Conservation (phyloP, 768 basidiomycete genomes). For the Asterophora parasitica region DNA sequence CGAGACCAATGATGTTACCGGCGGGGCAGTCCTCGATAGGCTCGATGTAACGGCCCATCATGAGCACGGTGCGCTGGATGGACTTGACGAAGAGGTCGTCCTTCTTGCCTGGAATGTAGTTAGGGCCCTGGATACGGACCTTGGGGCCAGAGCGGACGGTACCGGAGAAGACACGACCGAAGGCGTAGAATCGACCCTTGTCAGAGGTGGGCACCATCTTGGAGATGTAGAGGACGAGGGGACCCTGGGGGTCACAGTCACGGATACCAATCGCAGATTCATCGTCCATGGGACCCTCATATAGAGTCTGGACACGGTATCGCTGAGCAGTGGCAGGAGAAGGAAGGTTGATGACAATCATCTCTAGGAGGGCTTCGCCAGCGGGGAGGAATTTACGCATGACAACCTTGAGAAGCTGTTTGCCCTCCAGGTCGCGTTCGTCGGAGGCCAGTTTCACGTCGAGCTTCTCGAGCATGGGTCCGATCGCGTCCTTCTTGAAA, state of each 20-base stretch:
- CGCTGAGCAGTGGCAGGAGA: constrained; percentile 96
- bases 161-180: constrained; percentile 99
- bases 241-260: constrained; percentile 94
- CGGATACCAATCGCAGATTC: constrained; percentile 98
- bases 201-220: constrained; percentile 99
- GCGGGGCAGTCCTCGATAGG: constrained; percentile 99
- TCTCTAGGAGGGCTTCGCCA: constrained; percentile 97
- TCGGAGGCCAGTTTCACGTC: constrained; percentile 84
- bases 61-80: constrained; percentile 96
- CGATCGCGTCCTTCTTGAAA: constrained; percentile 91
- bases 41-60: constrained; percentile 99
- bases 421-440: constrained; percentile 92
- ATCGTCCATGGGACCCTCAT: constrained; percentile 99
- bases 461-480: constrained; percentile 90
- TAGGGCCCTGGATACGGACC: constrained; percentile 98
- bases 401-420: constrained; percentile 91
- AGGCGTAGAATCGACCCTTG: constrained; percentile 99
- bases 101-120: constrained; percentile 98
- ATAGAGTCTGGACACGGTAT: constrained; percentile 98
- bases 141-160: constrained; percentile 97
- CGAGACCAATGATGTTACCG: constrained; percentile 98
- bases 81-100: constrained; percentile 97
- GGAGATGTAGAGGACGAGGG: constrained; percentile 96
- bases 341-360: constrained; percentile 99
- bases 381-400: constrained; percentile 99